These are phyloP conservation scores for Trametes coccinea DNA, from an alignment of 768 basidiomycete species.

Conservation along the genomic window DNA sequence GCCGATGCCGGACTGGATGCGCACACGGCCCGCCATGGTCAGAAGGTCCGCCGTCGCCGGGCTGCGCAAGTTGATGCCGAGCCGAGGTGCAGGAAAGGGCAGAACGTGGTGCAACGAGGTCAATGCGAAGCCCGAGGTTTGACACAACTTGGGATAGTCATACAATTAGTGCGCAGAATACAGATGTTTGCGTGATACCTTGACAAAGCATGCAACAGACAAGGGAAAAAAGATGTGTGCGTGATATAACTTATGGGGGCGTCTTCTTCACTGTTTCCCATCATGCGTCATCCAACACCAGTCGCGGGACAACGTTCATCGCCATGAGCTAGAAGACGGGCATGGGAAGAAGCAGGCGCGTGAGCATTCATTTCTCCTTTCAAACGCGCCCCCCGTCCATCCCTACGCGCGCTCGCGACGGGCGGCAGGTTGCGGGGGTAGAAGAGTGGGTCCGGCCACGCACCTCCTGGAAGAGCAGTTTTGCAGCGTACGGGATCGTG, in stretches of 20 bases:
- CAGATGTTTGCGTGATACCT: conserved; percentile 15
- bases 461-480: conserved; percentile 89
- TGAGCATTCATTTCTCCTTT: conserved; percentile 3
- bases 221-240: neutral
- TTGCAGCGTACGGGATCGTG: conserved; percentile 95
- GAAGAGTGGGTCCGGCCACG: conserved; percentile 23
- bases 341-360: neutral
- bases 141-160: conserved; percentile 7
- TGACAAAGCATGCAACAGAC: conserved; percentile 9
- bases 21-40: neutral
- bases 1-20: neutral
- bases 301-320: conserved; percentile 29
- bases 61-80: neutral
- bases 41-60: neutral
- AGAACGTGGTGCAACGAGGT: neutral
- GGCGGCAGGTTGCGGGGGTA: neutral
- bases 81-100: neutral
- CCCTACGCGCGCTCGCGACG: neutral
- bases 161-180: conserved; percentile 13
- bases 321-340: conserved; percentile 25
- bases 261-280: conserved; percentile 1
- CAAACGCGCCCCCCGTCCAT: neutral
- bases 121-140: neutral
- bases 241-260: conserved; percentile 14
- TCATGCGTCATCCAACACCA: conserved; percentile 29